Conservation (phyloP, 495 filamentous ascomycete genomes). For the Trichoderma asperelloides region DNA sequence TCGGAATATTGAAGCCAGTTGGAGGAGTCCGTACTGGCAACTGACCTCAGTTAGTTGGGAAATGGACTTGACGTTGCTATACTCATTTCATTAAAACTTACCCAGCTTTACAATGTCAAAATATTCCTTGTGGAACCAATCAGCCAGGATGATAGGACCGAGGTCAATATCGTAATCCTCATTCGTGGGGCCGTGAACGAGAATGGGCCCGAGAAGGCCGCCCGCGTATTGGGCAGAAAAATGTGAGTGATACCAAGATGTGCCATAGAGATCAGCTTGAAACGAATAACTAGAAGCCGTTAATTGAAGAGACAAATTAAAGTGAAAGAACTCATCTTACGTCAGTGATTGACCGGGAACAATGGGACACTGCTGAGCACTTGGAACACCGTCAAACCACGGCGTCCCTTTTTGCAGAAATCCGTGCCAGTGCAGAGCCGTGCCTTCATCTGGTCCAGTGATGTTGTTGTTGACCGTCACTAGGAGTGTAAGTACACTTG, state of each 20-base stretch:
- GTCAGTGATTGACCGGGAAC: no score
- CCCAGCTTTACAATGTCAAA: conserved; percentile 31
- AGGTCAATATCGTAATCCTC: conserved; percentile 35
- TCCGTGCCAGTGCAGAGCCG: conserved; percentile 39
- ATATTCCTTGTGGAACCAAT: conserved; percentile 40
- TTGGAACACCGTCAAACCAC: conserved; percentile 37
- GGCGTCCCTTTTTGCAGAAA: conserved; percentile 33
- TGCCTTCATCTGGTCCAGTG: conserved; percentile 40
- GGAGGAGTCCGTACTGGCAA: no score
- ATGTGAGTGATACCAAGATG: conserved; percentile 41
- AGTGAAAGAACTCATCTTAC: no score
- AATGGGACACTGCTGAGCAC: conserved; percentile 38
- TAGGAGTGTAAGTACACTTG: no score
- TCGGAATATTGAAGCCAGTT: conserved; percentile 46
- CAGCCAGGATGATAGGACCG: conserved; percentile 36
- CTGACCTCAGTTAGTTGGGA: no score
- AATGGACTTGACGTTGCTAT: no score
- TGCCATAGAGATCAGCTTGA: conserved; percentile 31
- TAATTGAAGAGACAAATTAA: conserved; percentile 31
- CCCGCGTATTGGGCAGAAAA: conserved; percentile 38
- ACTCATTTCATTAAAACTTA: no score
- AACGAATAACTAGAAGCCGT: conserved; percentile 35
- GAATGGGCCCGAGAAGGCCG: conserved; percentile 34
- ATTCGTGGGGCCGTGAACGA: conserved; percentile 33
- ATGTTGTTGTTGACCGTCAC: conserved; percentile 51